A percentile compares a stretch with the other conserved stretches of the same genome.
These are phyloP conservation scores for Metschnikowia kofuensis DNA, from an alignment of 805 yeast species.

Conservation along the genomic window DNA sequence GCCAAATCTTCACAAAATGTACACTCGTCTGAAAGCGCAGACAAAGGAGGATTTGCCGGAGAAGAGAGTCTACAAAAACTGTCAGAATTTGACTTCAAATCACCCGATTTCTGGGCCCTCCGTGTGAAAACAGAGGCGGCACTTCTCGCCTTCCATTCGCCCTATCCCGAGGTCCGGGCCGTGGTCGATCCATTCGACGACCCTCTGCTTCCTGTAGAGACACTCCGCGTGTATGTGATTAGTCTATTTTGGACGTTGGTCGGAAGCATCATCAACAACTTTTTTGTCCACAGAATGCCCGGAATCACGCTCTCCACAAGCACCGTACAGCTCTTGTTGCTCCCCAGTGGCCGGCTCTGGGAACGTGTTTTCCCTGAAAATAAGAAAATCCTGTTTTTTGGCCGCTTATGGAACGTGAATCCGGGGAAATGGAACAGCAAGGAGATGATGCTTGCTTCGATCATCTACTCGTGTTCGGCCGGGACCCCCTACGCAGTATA, in stretches of 20 bases:
- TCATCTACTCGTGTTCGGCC: slow-evolving; percentile 41
- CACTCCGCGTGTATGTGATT: slow-evolving; percentile 54
- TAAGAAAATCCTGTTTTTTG: slow-evolving; percentile 22
- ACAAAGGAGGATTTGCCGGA: not conserved
- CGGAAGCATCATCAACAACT: slow-evolving; percentile 55
- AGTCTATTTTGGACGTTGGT: slow-evolving; percentile 51
- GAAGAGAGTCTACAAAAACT: not conserved
- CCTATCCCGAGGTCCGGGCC: slow-evolving; percentile 66
- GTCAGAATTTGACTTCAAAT: not conserved
- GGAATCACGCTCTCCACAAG: slow-evolving; percentile 40
- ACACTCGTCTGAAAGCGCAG: not conserved
- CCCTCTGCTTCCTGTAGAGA: slow-evolving; percentile 45
- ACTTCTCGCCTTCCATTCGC: slow-evolving; percentile 44
- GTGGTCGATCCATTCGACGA: slow-evolving; percentile 61
- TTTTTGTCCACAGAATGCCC: slow-evolving; percentile 56
- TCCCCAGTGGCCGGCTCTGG: slow-evolving; percentile 42
- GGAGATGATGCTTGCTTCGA: slow-evolving; percentile 45
- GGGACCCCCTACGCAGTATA: slow-evolving; percentile 42
- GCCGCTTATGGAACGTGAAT: slow-evolving; percentile 28
- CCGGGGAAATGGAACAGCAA: slow-evolving; percentile 45
- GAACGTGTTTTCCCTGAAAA: slow-evolving; percentile 29
- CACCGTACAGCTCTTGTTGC: slow-evolving; percentile 38
- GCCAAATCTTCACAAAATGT: not conserved
- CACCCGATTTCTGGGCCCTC: slow-evolving; percentile 22
- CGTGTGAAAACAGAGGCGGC: slow-evolving; percentile 43